Conservation (phyloP, 208 protist genomes). For the Strigomonas culicis region DNA sequence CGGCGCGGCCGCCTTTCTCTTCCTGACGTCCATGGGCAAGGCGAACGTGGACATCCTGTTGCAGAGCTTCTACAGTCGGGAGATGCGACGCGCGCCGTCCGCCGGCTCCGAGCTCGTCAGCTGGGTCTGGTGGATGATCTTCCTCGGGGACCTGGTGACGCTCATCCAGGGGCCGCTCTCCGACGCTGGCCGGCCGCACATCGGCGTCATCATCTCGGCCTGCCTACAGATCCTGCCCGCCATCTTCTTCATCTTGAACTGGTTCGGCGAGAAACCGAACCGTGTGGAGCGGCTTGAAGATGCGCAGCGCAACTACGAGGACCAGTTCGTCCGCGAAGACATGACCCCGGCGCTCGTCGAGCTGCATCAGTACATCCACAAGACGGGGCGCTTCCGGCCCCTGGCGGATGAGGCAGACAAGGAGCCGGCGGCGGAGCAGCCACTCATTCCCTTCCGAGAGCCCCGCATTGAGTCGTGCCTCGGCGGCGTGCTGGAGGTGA, state of each 20-base stretch:
- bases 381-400: too few species aligned
- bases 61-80: constrained; percentile 41
- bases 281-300: constrained; percentile 22
- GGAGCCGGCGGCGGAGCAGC: neutral
- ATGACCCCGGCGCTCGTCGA: constrained; percentile 15
- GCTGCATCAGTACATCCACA: constrained; percentile 41
- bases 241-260: constrained; percentile 37
- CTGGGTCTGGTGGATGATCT: constrained; percentile 39
- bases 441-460: constrained; percentile 3
- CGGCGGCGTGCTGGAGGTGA: constrained; percentile 32
- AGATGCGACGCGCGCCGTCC: constrained; percentile 25
- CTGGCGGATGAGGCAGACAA: neutral
- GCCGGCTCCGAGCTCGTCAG: constrained; percentile 26
- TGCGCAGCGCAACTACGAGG: neutral
- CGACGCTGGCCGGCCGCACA: constrained; percentile 21
- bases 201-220: constrained; percentile 23
- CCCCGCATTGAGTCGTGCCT: too few species aligned
- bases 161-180: constrained; percentile 29
- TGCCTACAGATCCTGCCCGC: constrained; percentile 13
- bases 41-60: constrained; percentile 35
- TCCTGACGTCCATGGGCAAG: constrained; percentile 22
- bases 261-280: constrained; percentile 31
- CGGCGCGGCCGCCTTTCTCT: constrained; percentile 15
- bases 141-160: constrained; percentile 20
- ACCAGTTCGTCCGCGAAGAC: neutral